phyloP scores from a whole-genome alignment of 306 rosid species.

The Trifolium fragiferum region DNA sequence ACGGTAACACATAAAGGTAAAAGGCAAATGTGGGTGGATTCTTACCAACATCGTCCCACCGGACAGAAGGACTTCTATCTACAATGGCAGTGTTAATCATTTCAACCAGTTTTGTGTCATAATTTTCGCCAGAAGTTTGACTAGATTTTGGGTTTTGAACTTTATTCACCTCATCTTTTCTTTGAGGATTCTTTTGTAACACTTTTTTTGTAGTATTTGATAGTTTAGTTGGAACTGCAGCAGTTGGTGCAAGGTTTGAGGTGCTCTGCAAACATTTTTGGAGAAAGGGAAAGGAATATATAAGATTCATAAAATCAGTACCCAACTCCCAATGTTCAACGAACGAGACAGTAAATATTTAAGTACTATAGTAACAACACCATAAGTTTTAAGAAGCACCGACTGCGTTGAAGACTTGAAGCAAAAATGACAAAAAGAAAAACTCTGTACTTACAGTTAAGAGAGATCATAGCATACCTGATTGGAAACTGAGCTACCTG shows the following conservation, averaged over 20 bases:
- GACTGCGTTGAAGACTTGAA: conserved; percentile 4
- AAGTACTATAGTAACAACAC: background rate
- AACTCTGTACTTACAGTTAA: conserved; percentile 31
- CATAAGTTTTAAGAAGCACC: conserved; percentile 3
- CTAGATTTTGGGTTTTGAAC: conserved; percentile 60
- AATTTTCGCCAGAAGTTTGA: conserved; percentile 57
- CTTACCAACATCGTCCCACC: conserved; percentile 98
- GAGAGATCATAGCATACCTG: conserved; percentile 66
- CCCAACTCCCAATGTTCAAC: conserved; percentile 7
- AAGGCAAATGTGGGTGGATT: conserved; percentile 20
- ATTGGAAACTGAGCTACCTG: conserved; percentile 68
- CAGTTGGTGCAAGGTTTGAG: conserved; percentile 53
- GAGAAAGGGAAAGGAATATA: conserved; percentile 32
- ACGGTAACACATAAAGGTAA: conserved; percentile 20
- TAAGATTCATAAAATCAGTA: conserved; percentile 25
- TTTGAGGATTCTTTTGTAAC: conserved; percentile 47
- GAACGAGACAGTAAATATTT: background rate
- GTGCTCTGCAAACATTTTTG: conserved; percentile 56
- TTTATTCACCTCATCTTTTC: conserved; percentile 56
- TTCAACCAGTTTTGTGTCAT: conserved; percentile 82
- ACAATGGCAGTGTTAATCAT: conserved; percentile 92
- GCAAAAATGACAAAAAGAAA: conserved; percentile 1
- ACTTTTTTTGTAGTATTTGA: conserved; percentile 57
- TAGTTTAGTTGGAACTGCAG: conserved; percentile 49
- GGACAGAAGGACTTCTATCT: conserved; percentile 92